A percentile compares a stretch with the other conserved stretches of the same genome.
These are phyloP conservation scores for Rhodotorula sp. DNA, from an alignment of 1,284 basidiomycete species.

Conservation along the genomic window DNA sequence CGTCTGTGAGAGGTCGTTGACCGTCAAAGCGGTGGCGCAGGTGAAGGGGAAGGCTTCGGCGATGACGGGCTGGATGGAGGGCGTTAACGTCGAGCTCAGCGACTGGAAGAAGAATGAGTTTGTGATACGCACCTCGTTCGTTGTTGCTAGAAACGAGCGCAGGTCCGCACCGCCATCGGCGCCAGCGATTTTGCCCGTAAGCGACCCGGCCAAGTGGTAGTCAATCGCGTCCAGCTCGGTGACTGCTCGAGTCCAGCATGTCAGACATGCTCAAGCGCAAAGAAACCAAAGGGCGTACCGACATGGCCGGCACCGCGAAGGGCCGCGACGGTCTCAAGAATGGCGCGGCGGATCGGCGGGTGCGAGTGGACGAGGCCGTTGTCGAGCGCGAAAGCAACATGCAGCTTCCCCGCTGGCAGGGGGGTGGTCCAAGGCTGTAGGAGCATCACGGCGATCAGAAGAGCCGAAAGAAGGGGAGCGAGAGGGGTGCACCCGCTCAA, in stretches of 20 bases:
- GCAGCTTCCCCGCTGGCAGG: background rate
- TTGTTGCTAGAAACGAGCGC: background rate
- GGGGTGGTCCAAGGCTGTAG: background rate
- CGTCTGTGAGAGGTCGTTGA: background rate
- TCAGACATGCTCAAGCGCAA: no score
- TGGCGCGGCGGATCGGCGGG: constrained; percentile 1
- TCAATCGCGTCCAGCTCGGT: background rate
- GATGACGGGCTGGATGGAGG: background rate
- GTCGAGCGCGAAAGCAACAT: background rate
- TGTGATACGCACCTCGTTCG: constrained; percentile 2
- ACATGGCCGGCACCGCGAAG: background rate
- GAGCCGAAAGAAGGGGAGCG: background rate
- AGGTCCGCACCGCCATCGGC: background rate
- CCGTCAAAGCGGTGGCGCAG: background rate
- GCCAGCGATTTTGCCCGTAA: background rate
- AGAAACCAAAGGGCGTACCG: background rate
- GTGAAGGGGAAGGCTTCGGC: background rate
- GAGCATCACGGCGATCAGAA: background rate
- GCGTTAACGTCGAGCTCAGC: no score
- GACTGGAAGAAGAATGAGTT: no score
- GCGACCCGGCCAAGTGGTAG: background rate
- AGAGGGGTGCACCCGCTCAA: background rate
- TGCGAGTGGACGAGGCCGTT: background rate
- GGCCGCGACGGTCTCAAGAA: background rate
- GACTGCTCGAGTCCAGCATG: background rate